Base-by-base conservation (phyloP, 768 basidiomycete genomes). In the Mycena olivaceomarginata region DNA sequence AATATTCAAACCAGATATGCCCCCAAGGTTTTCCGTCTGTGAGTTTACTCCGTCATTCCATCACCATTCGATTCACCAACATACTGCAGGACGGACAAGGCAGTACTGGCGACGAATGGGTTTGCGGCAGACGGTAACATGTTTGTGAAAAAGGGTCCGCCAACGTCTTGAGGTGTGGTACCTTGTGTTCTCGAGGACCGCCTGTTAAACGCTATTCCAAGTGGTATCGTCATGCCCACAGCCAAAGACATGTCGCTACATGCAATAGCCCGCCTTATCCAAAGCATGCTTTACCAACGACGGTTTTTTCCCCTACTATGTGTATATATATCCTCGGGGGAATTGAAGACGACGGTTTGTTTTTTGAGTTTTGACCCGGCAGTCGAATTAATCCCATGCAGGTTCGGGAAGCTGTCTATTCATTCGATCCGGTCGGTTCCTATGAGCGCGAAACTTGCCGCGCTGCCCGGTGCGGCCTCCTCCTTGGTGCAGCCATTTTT, bases 201-300 rank as follows among this genome's bases (percentile, higher is more conserved):
- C 31, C 48, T 18, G 41, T 68, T 51, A 4, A 53, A 40, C 4
- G 12, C 48, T 70, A 20, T 69, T 46, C 48, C 78, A 99, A 65
- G 98, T 99, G 97, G 97, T 99, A 99, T 85, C 92, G 94, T 71
- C 97, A 99, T 85, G 97, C 97, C 11, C 98, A 99, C 86, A n/a
- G 92, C 96, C 76, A 98, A 98, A 86, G 96, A 97, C 81, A 99
- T 99, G 96, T 94, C 97, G 22, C 90, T 99, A 48, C 94, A 94
- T 77, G 94, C 97, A 31, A 98, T 99, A 82, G 98, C 98, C 16
- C 93, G 98, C 72, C 90, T 99, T 81, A 98, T 99, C 68, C 98
- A 99, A 85, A 98, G 97, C 18, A 98, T 99, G 96, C 91, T 99
- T 31, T 99, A 99, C 85, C 95, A 92, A 60, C 94, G 95, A 77